Conservation (phyloP, 2,329 filamentous ascomycete species). For the Fusarium mexicanum region DNA sequence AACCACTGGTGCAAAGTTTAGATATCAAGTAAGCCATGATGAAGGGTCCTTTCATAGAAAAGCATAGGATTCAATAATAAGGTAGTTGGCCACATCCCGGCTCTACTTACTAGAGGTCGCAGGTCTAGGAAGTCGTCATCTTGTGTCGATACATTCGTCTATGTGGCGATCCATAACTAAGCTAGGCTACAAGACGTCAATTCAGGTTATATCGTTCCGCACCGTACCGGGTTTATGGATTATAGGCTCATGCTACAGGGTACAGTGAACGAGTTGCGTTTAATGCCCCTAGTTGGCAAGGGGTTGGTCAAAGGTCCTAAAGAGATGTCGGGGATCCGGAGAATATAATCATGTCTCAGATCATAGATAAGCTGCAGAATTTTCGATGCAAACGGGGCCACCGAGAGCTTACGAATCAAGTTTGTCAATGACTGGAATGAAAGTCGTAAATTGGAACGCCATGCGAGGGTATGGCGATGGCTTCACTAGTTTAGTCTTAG, state of each 20-base stretch:
- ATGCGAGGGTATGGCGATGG: conserved; percentile 12
- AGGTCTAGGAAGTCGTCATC: background rate
- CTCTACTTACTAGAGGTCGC: background rate
- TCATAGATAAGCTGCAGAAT: conserved; percentile 8
- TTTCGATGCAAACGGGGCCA: conserved; percentile 8
- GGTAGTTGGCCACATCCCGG: background rate
- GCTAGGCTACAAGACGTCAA: background rate
- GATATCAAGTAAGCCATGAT: no score
- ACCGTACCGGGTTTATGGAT: background rate
- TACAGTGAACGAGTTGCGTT: background rate
- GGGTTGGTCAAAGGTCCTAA: background rate
- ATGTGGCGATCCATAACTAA: background rate
- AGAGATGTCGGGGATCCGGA: background rate
- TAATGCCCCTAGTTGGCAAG: background rate
- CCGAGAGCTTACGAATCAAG: background rate
- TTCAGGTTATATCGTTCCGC: background rate
- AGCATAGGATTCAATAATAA: background rate
- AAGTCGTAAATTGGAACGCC: conserved; percentile 6
- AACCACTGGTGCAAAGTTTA: background rate
- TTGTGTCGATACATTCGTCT: background rate
- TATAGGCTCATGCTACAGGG: background rate
- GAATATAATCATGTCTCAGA: conserved; percentile 12
- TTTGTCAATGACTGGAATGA: conserved; percentile 25
- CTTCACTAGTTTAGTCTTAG: conserved; percentile 19
- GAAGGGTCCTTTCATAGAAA: background rate